Base-by-base conservation (phyloP, 1,284 basidiomycete species). In the Marasmius oreades region DNA sequence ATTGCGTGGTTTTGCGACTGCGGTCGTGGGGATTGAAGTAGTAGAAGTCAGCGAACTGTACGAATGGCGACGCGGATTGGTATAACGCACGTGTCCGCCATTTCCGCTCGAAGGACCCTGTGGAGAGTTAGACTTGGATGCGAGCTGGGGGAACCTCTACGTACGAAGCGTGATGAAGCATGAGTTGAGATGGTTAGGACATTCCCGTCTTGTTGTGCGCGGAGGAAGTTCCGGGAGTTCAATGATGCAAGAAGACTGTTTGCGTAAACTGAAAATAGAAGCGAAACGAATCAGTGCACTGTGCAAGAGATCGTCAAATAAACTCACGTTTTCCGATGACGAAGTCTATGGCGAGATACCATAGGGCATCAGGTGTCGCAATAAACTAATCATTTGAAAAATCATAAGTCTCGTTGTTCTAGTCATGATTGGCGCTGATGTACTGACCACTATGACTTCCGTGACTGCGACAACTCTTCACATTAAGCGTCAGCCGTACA, bases 311-410 rank as follows among this genome's bases (percentile, higher is more conserved):
- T 16, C 39, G 20, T 3, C 14, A 10, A 7, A 18, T 2, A 37
- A 2, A 64, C 71, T 54, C 20, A 75, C 73, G 62, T 61, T 73
- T 73, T 47, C 73, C 73, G 22, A 74, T 67, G 16, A 73, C 66
- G 45, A 76, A 76, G 53, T 75, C 73, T 47, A 76, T 72, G 0
- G 66, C 73, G 18, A 75, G 55, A 59, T 69, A 73, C 73, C 73
- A 76, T 2, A 73, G 61, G 20, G 66, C 69, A 26, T 69, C 56
- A 16, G 73, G 71, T 20, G 62, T 63, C 11, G 65, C 53, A 5
- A 68, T 64, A 55, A 74, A 74, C 72, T 73, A 50, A 10, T 47
- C 4, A 1, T 23, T n/a, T 36, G 5, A 4, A 33, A n/a, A n/a
- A n/a, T n/a, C n/a, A 42, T 28, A 5, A 18, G 24, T 12, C 22